Evolutionary conservation across 2,329 filamentous ascomycete species (phyloP), one percentile per base, ranked within the genome.

Genomic region (Diaporthe humulicola): DNA sequence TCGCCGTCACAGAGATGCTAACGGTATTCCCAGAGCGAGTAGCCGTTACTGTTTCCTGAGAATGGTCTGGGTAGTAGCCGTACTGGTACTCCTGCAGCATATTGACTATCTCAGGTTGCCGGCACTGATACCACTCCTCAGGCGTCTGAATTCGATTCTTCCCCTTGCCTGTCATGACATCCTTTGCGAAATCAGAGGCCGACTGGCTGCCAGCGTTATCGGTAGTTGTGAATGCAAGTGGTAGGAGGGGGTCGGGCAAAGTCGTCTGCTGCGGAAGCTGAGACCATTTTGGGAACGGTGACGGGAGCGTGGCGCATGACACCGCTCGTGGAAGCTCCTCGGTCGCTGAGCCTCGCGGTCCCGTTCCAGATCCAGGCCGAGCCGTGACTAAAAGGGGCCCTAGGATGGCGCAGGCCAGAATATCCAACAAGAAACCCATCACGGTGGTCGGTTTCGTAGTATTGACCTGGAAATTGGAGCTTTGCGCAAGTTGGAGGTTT

Each of bases 71-170:
- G 78, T 88, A 88, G 79, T 86, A 88, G 12, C 87, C 87, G 77
- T 83, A 88, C 79, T 88, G 87, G 80, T 88, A 88, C 75, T 88
- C 85, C 76, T 88, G 86, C 28, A 89, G 81, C 77, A 88, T 78
- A 74, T 84, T 82, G 52, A 88, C n/a, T 70, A 89, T 86, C 80
- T 88, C 87, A 0, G 87, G 87, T 77, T 86, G 86, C 4, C 86
- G 85, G 78, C 87, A 89, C 58, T 81, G 78, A 77, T 85, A 86
- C 87, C 87, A 88, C 76, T 88, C 86, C 52, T 87, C 86, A 54
- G 81, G 82, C 30, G 85, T 85, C 76, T 83, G 78, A 54, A 88
- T 82, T 22, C 86, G 82, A 71, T 84, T 84, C 73, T 84, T 81
- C 36, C 83, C 86, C 74, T 85, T 84, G 54, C 84, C 84, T 0